Base-by-base conservation (phyloP, 2,329 filamentous ascomycete genomes). In the Pleomassaria siparia region DNA sequence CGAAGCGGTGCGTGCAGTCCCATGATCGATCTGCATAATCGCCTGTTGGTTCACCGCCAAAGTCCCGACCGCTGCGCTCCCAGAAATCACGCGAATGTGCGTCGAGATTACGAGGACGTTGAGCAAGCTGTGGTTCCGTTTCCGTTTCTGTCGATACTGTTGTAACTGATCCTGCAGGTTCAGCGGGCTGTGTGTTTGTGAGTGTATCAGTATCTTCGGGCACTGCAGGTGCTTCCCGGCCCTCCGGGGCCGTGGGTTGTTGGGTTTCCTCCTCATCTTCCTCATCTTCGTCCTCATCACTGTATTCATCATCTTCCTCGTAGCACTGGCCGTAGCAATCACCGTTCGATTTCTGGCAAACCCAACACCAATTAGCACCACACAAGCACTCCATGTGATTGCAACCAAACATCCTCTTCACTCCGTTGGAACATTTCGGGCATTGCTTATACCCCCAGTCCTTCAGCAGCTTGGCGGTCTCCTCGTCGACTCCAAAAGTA, bases 361-460 rank as follows among this genome's bases (percentile, higher is more conserved):
- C 53, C 69, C 74, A 81, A 59, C 78, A 81, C 60, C 74, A 80
- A 42, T 78, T 72, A 8, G 74, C 74, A 11, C 77, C 76, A 45
- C 78, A 80, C 12, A 66, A 61, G 47, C 78, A 80, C 43, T 70
- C 60, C 54, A 80, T 74, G 41, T 78, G 74, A 26, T 60, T 58
- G 54, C 78, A 81, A 6, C 78, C 78, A 48, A 56, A 75, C 72
- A 79, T 77, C 44, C 71, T 70, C 51, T 71, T 70, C 13, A 80
- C 61, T 8, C 73, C 77, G n/a, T 73, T 66, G 1, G 70, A 66
- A 50, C 78, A 80, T 44, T 74, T 74, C 0, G 78, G 78, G 45
- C 78, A 81, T 8, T 70, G 66, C 57, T 78, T 80, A 58, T 78
- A 75, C 3, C 74, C 72, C 64, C 72, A 77, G 33, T 60, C 64